Base-by-base conservation (phyloP, 106 monocot genomes). In the Cymbidium sinense region DNA sequence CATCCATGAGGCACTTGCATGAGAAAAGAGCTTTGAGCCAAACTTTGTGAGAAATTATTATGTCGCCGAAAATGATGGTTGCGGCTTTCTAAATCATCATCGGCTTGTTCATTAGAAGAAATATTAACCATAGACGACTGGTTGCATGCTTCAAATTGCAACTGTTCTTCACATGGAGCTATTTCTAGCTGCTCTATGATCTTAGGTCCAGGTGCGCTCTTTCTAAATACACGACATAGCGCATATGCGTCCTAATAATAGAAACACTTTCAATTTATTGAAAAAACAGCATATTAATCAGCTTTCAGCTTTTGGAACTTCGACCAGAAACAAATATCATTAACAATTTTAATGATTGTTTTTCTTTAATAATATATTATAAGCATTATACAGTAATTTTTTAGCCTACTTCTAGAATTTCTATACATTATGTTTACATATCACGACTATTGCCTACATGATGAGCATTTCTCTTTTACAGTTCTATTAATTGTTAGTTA, bases 231-330 rank as follows among this genome's bases (percentile, higher is more conserved):
- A 0, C 95, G 91, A 50, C 95, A 95, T 11, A 95, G 78, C 11
- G 95, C 95, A 75, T 95, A 95, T 6, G 89, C 82, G 78, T 95
- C 95, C 95, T 96, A n/a, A n/a, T n/a, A n/a, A n/a, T n/a, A n/a
- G n/a, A n/a, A n/a, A n/a, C n/a, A n/a, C n/a, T n/a, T n/a, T n/a
- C n/a, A n/a, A n/a, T n/a, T n/a, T n/a, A n/a, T n/a, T n/a, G 55
- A 31, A 29, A 36, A 29, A 13, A 2, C 43, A 21, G 33, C 35
- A 23, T 7, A 27, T 62, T n/a, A 9, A 7, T 62, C 2, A 34
- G 47, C 11, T 47, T 47, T 13, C 47, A 47, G 15, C n/a, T n/a
- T n/a, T n/a, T n/a, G n/a, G n/a, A n/a, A n/a, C n/a, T n/a, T n/a
- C n/a, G n/a, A n/a, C n/a, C n/a, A n/a, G n/a, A n/a, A n/a, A n/a